Percentiles rank a stretch among this genome's conserved stretches.
Conservation (phyloP, 108 stramenopile species). For the Phaeodactylum tricornutum region DNA sequence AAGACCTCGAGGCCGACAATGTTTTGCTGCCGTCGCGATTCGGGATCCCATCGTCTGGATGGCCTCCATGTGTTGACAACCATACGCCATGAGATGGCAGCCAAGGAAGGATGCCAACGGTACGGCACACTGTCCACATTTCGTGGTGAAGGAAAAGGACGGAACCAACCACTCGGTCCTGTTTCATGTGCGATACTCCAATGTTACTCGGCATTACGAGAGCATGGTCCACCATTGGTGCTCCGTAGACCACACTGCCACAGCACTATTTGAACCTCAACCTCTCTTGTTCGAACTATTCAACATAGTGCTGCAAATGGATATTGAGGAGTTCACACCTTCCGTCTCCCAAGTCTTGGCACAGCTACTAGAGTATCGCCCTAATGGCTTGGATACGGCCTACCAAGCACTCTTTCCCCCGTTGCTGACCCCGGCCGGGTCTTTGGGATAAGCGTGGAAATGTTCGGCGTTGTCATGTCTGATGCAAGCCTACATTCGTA, state of each 20-base stretch:
- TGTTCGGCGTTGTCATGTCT: slow-evolving; percentile 86
- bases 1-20: too few species aligned
- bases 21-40: too few species aligned
- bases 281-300: slow-evolving; percentile 91
- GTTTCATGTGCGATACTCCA: too few species aligned
- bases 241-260: slow-evolving; percentile 46
- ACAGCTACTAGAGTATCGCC: slow-evolving; percentile 82
- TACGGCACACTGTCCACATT: too few species aligned
- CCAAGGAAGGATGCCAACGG: too few species aligned
- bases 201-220: too few species aligned
- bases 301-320: slow-evolving; percentile 84
- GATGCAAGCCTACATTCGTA: slow-evolving; percentile 78
- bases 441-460: slow-evolving; percentile 92
- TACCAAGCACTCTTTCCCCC: slow-evolving; percentile 79
- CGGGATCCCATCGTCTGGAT: too few species aligned
- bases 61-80: too few species aligned
- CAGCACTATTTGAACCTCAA: slow-evolving; percentile 66
- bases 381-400: slow-evolving; percentile 46
- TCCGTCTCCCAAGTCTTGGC: slow-evolving; percentile 98
- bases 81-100: too few species aligned
- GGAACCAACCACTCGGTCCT: too few species aligned
- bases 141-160: too few species aligned
- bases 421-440: slow-evolving; percentile 66
- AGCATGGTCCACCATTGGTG: slow-evolving; percentile 74
- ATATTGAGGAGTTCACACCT: slow-evolving; percentile 91